A percentile compares a stretch with the other conserved stretches of the same genome.
Conservation (phyloP, 352 stramenopile genomes). For the Peronosclerospora sorghi region DNA sequence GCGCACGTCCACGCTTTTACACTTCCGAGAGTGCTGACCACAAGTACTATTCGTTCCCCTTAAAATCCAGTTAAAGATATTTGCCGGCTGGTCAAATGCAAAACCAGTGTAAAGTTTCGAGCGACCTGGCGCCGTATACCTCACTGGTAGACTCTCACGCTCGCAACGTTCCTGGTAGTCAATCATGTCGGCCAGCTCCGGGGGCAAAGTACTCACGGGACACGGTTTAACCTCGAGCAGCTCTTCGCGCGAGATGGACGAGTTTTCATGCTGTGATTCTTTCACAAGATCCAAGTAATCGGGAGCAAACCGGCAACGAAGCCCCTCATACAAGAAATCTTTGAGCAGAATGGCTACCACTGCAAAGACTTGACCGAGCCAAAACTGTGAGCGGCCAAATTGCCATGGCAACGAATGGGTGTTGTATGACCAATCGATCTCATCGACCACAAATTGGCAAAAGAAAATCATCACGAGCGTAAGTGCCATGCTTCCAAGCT, state of each 20-base stretch:
- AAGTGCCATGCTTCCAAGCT: constrained; percentile 38
- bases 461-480: constrained; percentile 51
- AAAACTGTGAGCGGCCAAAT: constrained; percentile 52
- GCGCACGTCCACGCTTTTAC: constrained; percentile 51
- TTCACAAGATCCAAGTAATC: constrained; percentile 70
- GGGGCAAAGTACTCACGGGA: constrained; percentile 45
- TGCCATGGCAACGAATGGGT: constrained; percentile 76
- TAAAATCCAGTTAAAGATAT: constrained; percentile 72
- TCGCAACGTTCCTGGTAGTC: constrained; percentile 67
- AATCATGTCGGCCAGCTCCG: constrained; percentile 59
- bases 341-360: constrained; percentile 53
- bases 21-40: constrained; percentile 33
- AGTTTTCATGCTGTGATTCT: constrained; percentile 24
- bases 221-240: constrained; percentile 38
- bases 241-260: constrained; percentile 27
- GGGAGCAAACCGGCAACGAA: constrained; percentile 47
- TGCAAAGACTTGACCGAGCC: constrained; percentile 65
- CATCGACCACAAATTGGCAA: constrained; percentile 58
- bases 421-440: constrained; percentile 60
- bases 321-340: constrained; percentile 61
- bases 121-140: constrained; percentile 23
- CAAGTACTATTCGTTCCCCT: constrained; percentile 27
- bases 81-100: constrained; percentile 68
- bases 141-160: constrained; percentile 41
- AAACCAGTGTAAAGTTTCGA: constrained; percentile 68